Evolutionary conservation across 139 green algal genomes (phyloP).

Genomic region (Parachlorella kessleri): DNA sequence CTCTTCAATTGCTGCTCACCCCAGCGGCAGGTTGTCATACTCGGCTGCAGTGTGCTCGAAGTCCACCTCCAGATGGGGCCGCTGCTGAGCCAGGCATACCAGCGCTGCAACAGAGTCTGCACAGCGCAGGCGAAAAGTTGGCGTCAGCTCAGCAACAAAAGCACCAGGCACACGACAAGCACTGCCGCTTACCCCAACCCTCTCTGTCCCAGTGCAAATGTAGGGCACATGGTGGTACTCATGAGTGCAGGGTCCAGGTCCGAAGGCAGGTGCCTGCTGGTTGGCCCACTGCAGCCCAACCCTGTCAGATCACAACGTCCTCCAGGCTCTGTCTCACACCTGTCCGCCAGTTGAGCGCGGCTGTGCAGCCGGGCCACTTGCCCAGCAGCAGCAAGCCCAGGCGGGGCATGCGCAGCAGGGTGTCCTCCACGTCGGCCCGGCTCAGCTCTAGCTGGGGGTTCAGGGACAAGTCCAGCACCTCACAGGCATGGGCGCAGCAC

Average conservation of each 20-base stretch:
- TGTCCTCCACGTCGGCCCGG: not conserved
- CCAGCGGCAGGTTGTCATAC: constrained; percentile 4
- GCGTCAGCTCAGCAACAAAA: too few relatives aligned
- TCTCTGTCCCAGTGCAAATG: too few relatives aligned
- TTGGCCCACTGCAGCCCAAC: too few relatives aligned
- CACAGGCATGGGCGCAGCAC: not conserved
- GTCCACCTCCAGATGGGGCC: constrained; percentile 19
- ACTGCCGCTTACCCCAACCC: too few relatives aligned
- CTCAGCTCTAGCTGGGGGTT: constrained; percentile 11
- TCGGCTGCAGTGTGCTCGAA: constrained; percentile 19
- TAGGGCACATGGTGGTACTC: too few relatives aligned
- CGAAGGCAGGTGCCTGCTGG: too few relatives aligned
- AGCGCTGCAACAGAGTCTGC: constrained; percentile 17
- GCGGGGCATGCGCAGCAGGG: constrained; percentile 10
- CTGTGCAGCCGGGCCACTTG: constrained; percentile 10
- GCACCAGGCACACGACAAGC: too few relatives aligned
- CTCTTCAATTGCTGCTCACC: too few relatives aligned
- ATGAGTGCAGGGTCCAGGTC: too few relatives aligned
- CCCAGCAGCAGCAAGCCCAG: constrained; percentile 18
- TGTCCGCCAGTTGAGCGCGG: not conserved
- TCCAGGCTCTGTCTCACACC: not conserved
- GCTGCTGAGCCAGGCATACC: constrained; percentile 19
- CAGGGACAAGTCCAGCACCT: constrained; percentile 19
- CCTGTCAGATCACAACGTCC: too few relatives aligned
- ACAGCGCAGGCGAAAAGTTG: too few relatives aligned